phyloP scores from a whole-genome alignment of 2,329 filamentous ascomycete genomes.

The Zymoseptoria brevis region DNA sequence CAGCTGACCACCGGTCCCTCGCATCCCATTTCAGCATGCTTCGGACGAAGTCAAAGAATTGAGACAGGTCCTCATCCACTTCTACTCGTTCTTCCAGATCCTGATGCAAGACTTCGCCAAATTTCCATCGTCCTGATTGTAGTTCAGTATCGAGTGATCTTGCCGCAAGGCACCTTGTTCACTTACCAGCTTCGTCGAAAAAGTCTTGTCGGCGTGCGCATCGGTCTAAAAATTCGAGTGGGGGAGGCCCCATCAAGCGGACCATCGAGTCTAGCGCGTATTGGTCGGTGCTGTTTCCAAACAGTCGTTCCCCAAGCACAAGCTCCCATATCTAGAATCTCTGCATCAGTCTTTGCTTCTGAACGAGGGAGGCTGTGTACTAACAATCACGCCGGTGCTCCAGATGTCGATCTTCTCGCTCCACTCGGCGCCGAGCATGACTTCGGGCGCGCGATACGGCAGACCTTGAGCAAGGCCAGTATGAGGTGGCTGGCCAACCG shows the following conservation, averaged over 20 bases:
- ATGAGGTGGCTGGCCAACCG: conserved; percentile 3
- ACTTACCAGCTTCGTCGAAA: conserved; percentile 1
- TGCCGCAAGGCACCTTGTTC: too few species aligned
- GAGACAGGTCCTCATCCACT: neutral
- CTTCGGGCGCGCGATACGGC: conserved; percentile 24
- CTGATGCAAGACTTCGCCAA: neutral
- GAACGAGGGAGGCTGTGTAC: too few species aligned
- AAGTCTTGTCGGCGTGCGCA: conserved; percentile 1
- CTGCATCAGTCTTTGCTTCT: too few species aligned
- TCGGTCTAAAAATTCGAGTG: neutral
- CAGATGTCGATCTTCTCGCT: conserved; percentile 20
- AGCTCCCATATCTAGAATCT: too few species aligned
- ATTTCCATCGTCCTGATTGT: conserved; percentile 1
- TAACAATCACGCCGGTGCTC: conserved; percentile 24
- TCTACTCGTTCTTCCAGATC: conserved; percentile 5
- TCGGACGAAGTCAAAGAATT: conserved; percentile 5
- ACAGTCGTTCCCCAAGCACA: too few species aligned
- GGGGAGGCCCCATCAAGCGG: neutral
- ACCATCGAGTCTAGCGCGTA: conserved; percentile 2
- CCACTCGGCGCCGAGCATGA: conserved; percentile 20
- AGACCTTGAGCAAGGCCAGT: conserved; percentile 18
- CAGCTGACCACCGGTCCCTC: conserved; percentile 2
- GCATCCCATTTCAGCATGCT: conserved; percentile 8
- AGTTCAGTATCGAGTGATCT: neutral
- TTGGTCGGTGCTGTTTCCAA: neutral